Base-by-base conservation (phyloP, 1,139 yeast genomes). In the Magnusiomyces magnusii region DNA sequence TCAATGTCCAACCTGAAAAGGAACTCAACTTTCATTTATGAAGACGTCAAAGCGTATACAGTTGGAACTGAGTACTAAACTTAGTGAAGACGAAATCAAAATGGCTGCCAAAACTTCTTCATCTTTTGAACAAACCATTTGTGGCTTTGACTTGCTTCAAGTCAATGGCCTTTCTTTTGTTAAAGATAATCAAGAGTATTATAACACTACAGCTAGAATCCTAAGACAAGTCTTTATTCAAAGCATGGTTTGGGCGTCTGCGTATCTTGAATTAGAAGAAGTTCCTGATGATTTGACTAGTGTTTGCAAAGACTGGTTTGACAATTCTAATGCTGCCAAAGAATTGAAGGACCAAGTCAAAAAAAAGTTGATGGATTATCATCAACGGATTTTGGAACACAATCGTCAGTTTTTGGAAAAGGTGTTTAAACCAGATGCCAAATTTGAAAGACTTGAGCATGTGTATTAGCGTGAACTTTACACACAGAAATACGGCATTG, bases 101-200 rank as follows among this genome's bases (percentile, higher is more conserved):
- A 91, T 92, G 83, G 99, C 99, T 1, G 74, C 79, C 53, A 83
- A 80, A 63, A 91, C 95, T 31, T 82, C 91, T 58, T 78, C 74
- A 31, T 83, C 84, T 0, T 95, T 95, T 72, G 86, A 87, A 60
- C 99, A 95, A 75, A 88, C 95, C n/a, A 92, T 95, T 64, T 95
- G 99, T 76, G 99, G 99, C 1, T 95, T 95, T 76, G 99, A 95
- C 72, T 77, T 95, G 58, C 78, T 95, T 58, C 80, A 99, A 67
- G 98, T 92, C 1, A 81, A 95, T 72, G 99, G 99, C 0, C 93
- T 95, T 70, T 92, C 98, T 0, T 95, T 95, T 75, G 99, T 95
- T 49, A 95, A 95, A 71, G 99, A 95, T 70, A 93, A 90, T 68
- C 79, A 80, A 59, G 86, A 82, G 1, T 95, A 95, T 73, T 95